Percentiles rank a stretch among this genome's conserved stretches.
Conservation (phyloP, 2,329 filamentous ascomycete genomes). For the Curvularia verruculosa region DNA sequence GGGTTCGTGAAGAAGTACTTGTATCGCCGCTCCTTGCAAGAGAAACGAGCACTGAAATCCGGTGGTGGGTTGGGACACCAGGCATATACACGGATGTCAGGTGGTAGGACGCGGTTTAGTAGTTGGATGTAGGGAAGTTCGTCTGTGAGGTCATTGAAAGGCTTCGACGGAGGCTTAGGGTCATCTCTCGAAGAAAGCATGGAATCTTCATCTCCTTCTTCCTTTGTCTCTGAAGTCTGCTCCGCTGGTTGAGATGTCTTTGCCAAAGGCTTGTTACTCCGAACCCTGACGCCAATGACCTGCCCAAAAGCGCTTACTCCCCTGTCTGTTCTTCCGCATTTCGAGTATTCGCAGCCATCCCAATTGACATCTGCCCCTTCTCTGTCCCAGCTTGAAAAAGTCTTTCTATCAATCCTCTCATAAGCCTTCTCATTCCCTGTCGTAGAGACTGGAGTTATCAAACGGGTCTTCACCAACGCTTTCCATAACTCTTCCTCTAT, state of each 20-base stretch:
- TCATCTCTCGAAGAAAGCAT: constrained; percentile 14
- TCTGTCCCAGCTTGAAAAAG: constrained; percentile 47
- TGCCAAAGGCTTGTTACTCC: constrained; percentile 73
- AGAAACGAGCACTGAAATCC: constrained; percentile 89
- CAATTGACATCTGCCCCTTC: constrained; percentile 67
- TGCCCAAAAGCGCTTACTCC: constrained; percentile 98
- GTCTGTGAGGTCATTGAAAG: constrained; percentile 72
- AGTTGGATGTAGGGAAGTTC: constrained; percentile 84
- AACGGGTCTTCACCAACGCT: constrained; percentile 77
- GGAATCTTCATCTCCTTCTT: constrained; percentile 9
- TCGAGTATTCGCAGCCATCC: constrained; percentile 87
- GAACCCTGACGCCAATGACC: constrained; percentile 81
- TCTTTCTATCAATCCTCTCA: constrained; percentile 33
- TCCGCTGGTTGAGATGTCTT: constrained; percentile 17
- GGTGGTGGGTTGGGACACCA: constrained; percentile 86
- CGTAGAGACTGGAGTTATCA: constrained; percentile 62
- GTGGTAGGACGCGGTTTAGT: constrained; percentile 84
- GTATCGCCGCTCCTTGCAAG: constrained; percentile 88
- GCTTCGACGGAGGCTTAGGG: constrained; percentile 31
- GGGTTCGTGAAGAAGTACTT: constrained; percentile 98
- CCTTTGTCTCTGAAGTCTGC: background rate
- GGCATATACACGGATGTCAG: constrained; percentile 87
- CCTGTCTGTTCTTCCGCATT: constrained; percentile 90
- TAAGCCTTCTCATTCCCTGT: constrained; percentile 39
- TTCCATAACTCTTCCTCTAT: constrained; percentile 96